Evolutionary conservation across 441 rosid genomes (phyloP).

Genomic region (Breynia disticha): DNA sequence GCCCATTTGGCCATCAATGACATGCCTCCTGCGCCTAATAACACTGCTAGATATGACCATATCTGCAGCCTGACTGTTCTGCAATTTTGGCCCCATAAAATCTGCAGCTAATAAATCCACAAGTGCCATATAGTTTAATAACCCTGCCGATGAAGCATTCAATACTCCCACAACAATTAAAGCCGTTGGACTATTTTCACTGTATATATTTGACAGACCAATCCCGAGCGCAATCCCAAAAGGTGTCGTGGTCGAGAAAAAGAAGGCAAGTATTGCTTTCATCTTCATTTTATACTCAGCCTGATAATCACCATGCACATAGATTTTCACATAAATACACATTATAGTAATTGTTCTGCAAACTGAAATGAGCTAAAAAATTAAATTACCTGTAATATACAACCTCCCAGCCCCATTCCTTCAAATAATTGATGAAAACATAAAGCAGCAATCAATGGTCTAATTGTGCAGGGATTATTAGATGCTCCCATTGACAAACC

Average conservation of each 20-base stretch:
- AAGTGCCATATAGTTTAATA: conserved; percentile 39
- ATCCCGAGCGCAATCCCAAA: conserved; percentile 26
- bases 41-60: conserved; percentile 24
- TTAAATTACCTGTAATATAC: conserved; percentile 18
- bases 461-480: conserved; percentile 30
- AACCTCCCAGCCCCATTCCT: conserved; percentile 47
- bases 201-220: conserved; percentile 21
- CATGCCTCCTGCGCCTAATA: conserved; percentile 41
- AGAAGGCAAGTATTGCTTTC: conserved; percentile 21
- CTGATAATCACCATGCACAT: conserved; percentile 12
- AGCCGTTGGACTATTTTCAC: conserved; percentile 21
- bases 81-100: conserved; percentile 40
- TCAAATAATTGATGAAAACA: conserved; percentile 49
- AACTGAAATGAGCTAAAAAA: not conserved
- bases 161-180: conserved; percentile 30
- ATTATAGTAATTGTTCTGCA: not conserved
- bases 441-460: conserved; percentile 29
- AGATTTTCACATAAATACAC: too few species aligned
- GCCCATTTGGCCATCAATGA: conserved; percentile 50
- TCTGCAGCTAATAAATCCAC: conserved; percentile 39
- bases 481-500: conserved; percentile 39
- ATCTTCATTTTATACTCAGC: conserved; percentile 22
- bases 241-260: conserved; percentile 31
- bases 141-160: conserved; percentile 37
- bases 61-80: conserved; percentile 31